A percentile compares a stretch with the other conserved stretches of the same genome.
phyloP scores from a whole-genome alignment of 2,329 filamentous ascomycete species.

The Ophiobolus disseminans region DNA sequence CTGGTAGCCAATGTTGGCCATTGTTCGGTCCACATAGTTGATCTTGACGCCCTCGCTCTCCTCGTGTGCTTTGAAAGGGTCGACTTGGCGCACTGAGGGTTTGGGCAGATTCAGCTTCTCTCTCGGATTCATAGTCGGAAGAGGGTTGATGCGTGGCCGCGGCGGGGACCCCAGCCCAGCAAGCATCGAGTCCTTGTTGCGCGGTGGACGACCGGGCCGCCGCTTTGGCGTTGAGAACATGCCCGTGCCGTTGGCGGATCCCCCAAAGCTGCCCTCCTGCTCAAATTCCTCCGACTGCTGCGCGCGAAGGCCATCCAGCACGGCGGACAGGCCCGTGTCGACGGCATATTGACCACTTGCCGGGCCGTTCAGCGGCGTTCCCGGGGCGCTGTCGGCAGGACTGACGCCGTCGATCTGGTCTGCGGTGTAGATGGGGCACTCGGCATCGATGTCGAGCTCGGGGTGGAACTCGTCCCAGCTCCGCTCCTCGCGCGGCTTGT shows the following conservation, averaged over 20 bases:
- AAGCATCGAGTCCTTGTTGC: conserved; percentile 67
- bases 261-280: conserved; percentile 17
- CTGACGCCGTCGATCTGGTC: conserved; percentile 82
- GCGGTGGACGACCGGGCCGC: conserved; percentile 69
- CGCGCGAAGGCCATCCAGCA: conserved; percentile 44
- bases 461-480: conserved; percentile 98
- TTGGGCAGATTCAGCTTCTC: conserved; percentile 80
- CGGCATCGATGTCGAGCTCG: conserved; percentile 86
- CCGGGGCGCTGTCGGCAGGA: conserved; percentile 55
- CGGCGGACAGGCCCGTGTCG: conserved; percentile 43
- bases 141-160: conserved; percentile 72
- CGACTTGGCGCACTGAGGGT: conserved; percentile 76
- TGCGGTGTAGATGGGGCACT: conserved; percentile 78
- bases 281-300: conserved; percentile 39
- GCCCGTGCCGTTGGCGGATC: conserved; percentile 24
- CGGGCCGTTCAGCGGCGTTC: conserved; percentile 47
- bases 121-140: conserved; percentile 79
- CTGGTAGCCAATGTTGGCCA: conserved; percentile 96
- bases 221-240: conserved; percentile 56
- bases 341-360: conserved; percentile 40
- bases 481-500: conserved; percentile 95
- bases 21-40: conserved; percentile 92
- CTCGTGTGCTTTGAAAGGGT: conserved; percentile 81
- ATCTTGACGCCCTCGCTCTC: conserved; percentile 84
- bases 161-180: conserved; percentile 66